Base-by-base conservation (phyloP, 306 rosid species). In the Geum urbanum region DNA sequence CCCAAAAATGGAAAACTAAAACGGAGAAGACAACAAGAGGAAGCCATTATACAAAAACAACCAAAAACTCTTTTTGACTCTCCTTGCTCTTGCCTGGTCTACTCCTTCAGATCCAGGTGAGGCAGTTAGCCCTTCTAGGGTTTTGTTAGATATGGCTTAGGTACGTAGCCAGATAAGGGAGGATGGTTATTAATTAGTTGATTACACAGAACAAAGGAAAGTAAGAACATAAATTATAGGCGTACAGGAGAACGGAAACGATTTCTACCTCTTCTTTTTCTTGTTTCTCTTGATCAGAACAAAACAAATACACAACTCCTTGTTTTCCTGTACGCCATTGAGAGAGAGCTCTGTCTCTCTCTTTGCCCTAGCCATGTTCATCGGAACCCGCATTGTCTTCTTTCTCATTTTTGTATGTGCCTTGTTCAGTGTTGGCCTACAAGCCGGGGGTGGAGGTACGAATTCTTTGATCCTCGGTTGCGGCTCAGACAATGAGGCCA, bases 251-350 rank as follows among this genome's bases (percentile, higher is more conserved):
- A 77, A 64, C 70, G 67, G 67, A 74, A 57, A 32, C 37, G 37
- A 32, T 32, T 32, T 32, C 37, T 32, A 32, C 37, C 37, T 72
- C 56, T 67, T 56, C 50, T 37, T 40, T 13, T 18, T 35, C 11
- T 37, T 63, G 9, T 5, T 50, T 54, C 52, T 37, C 59, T 48
- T 40, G 45, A 50, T 35, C 50, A 35, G 37, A 12, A 22, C 37
- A 32, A 2, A 32, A 32, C 37, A 32, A n/a, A 52, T 35, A 35
- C 9, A 1, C 37, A 37, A 32, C 10, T 61, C 72, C 49, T 32
- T 50, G 77, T 77, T 83, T 83, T 83, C 84, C 87, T 83, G 87
- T 83, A 83, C 87, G 87, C 82, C 87, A 50, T 73, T 48, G 67
- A 56, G 73, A 32, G 37, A 57, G 43, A 54, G 44, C 59, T 64